Base-by-base conservation (phyloP, 331 rosid genomes). In the Malus hybrid region DNA sequence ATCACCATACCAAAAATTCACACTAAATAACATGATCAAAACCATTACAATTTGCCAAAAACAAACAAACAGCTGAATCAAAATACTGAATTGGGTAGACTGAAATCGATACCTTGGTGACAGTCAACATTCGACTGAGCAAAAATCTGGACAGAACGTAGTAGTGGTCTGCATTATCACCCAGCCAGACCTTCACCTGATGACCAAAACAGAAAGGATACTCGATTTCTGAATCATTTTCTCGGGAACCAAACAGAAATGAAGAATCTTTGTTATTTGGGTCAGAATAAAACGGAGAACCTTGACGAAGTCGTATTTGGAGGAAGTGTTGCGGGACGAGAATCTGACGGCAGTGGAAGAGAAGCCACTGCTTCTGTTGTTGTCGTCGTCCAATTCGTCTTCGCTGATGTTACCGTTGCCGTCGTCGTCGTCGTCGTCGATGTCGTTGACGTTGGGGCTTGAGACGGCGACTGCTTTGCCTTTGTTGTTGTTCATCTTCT, bases 281-380 rank as follows among this genome's bases (percentile, higher is more conserved):
- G 66, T 11, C 6, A 62, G 10, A 57, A 61, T 36, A n/a, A 64
- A 71, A 68, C 16, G 68, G 5, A 68, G 66, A 6, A 92, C 98
- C 96, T 93, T 91, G 75, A 93, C 94, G 71, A 91, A 93, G 88
- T 93, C 98, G 74, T 93, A 91, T 80, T 93, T 93, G 88, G 97
- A 93, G 66, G 97, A 93, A 76, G 93, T 78, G 76, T 89, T 93
- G 4, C 97, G 96, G 24, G 93, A 76, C 68, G 93, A 80, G 78
- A 88, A 87, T 82, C 95, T 79, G 78, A 72, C 77, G 13, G 85
- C 69, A 10, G 94, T 50, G 1, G 81, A 56, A 85, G 78, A 34
- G 89, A 74, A 19, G 83, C 65, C 24, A 66, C 82, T 56, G 73
- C 84, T 71, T 77, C 78, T 28, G 12, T 83, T 81, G 26, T 72